Evolutionary conservation across 2,329 filamentous ascomycete species (phyloP).

Genomic region (Metarhizium brunneum): DNA sequence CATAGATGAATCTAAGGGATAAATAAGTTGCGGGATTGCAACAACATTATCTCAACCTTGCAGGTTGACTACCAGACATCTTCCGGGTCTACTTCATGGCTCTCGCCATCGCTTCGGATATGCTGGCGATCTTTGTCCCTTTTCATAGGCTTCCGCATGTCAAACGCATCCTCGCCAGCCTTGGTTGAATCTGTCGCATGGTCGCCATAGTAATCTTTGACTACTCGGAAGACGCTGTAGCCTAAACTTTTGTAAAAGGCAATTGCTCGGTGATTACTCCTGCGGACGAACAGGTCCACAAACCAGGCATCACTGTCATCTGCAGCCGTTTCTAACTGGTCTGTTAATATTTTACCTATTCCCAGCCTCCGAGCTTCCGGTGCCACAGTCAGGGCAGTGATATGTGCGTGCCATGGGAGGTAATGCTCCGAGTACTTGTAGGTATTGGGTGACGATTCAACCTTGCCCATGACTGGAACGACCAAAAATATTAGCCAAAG

Average conservation of each 20-base stretch:
- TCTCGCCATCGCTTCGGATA: conserved; percentile 71
- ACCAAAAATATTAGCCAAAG: conserved; percentile 16
- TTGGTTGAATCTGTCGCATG: conserved; percentile 57
- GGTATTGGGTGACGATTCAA: conserved; percentile 74
- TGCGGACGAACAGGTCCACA: conserved; percentile 86
- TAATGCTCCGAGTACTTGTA: conserved; percentile 75
- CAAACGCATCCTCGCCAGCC: conserved; percentile 76
- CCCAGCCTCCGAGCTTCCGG: conserved; percentile 78
- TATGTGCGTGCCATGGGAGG: conserved; percentile 98
- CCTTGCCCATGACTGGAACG: conserved; percentile 85
- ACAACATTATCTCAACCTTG: neutral
- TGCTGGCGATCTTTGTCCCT: conserved; percentile 70
- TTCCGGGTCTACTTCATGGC: conserved; percentile 65
- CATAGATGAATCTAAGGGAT: no score
- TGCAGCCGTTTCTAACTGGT: conserved; percentile 72
- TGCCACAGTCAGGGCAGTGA: conserved; percentile 88
- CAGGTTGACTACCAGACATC: conserved; percentile 62
- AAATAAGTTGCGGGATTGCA: neutral
- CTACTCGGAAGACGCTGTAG: conserved; percentile 81
- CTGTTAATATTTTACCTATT: conserved; percentile 74
- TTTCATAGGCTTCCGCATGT: conserved; percentile 89
- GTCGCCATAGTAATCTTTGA: conserved; percentile 89
- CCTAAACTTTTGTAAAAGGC: conserved; percentile 84
- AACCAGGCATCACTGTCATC: conserved; percentile 86
- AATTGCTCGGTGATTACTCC: conserved; percentile 81